Evolutionary conservation across 306 rosid species (phyloP), one percentile per base, ranked within the genome.

Genomic region (Heteromeles arbutifolia): DNA sequence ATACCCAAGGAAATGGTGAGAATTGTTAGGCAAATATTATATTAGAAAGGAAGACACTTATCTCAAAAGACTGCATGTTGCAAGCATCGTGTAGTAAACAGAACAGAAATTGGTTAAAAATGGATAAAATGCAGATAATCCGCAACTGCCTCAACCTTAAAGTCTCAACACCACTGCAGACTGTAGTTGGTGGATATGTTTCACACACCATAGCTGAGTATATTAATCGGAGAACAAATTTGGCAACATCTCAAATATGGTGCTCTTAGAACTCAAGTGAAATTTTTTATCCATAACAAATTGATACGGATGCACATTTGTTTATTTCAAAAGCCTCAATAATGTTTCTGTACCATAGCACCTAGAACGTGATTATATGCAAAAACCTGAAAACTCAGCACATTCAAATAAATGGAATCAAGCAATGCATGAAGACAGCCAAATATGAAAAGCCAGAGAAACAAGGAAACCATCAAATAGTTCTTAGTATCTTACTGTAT

Each of bases 401-500:
- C 45, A 31, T 26, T 69, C 10, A 24, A 26, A 31, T 37, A 72
- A 29, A 32, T 37, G 37, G 22, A 56, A 72, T 72, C 64, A 72
- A 65, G 24, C 39, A 73, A 18, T 7, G 28, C 58, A 62, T 19
- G 45, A 29, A 56, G 34, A 56, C 22, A 69, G 64, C 31, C 62
- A 26, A 58, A 74, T 11, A 1, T 34, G 18, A 53, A 69, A 72
- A 76, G 3, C 58, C 19, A 61, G 57, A 73, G 48, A 63, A 31
- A 26, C 34, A 71, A 19, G 69, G 29, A 65, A 62, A 24, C 64
- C 70, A 25, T 45, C 43, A 67, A 73, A 78, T 45, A 45, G 72
- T 77, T 81, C 93, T 84, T 89, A 93, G 97, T 89, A 97, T 81
- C 97, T 85, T 88, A 93, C 98, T 93, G 98, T 82, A 93, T 93